phyloP scores from a whole-genome alignment of 352 stramenopile species.

The Globisporangium takayamanum region DNA sequence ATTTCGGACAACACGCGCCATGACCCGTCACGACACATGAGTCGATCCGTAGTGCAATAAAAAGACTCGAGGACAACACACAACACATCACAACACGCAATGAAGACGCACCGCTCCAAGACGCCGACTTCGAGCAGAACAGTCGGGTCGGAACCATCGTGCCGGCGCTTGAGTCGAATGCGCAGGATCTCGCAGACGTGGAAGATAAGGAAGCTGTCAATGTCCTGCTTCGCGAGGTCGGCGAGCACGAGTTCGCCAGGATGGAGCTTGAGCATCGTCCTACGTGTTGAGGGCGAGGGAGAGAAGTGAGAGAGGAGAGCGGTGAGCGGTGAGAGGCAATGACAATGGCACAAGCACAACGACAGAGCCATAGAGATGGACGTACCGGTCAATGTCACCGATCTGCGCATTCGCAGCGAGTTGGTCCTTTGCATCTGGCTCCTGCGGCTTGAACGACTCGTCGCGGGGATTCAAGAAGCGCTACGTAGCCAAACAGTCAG shows the following conservation, averaged over 20 bases:
- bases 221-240: slow-evolving; percentile 44
- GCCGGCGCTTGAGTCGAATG: slow-evolving; percentile 25
- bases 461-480: slow-evolving; percentile 32
- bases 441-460: slow-evolving; percentile 39
- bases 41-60: too few species aligned
- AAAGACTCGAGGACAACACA: not conserved
- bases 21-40: too few species aligned
- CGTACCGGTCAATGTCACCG: slow-evolving; percentile 51
- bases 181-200: slow-evolving; percentile 79
- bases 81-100: not conserved
- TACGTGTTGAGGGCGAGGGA: slow-evolving; percentile 2
- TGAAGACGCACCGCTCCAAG: slow-evolving; percentile 43
- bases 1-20: not conserved
- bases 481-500: slow-evolving; percentile 19
- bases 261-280: slow-evolving; percentile 49
- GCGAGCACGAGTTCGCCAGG: slow-evolving; percentile 69
- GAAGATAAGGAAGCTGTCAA: slow-evolving; percentile 72
- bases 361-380: slow-evolving; percentile 4
- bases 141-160: slow-evolving; percentile 14
- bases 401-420: slow-evolving; percentile 43
- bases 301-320: not conserved
- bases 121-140: slow-evolving; percentile 58
- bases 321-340: not conserved
- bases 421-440: slow-evolving; percentile 13
- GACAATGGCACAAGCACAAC: not conserved